Evolutionary conservation across 805 yeast species (phyloP), one percentile per base, ranked within the genome.

Genomic region (Cephaloascus albidus): DNA sequence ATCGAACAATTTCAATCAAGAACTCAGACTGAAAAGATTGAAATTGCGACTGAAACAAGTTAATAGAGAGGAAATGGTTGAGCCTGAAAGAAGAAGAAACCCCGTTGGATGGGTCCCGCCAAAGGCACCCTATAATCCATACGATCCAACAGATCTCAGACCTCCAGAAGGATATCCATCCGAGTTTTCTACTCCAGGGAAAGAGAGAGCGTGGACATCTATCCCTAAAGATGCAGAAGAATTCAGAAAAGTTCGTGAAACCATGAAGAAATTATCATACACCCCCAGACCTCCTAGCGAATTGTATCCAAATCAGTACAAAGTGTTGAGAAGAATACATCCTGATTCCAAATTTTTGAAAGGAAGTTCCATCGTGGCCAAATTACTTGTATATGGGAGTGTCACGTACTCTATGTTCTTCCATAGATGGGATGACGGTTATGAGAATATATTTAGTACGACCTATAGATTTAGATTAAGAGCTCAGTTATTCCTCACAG

Each of bases 91-190:
- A 61, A 63, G 85, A 40, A 82, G 89, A 3, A 78, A 83, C 49
- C 89, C 93, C 2, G 72, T 73, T 4, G 88, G 87, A 0, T 83
- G 93, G 93, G 71, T 72, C 0, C 85, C 78, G 2, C 95, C 95
- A 8, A 75, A 70, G 45, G 90, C 89, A 1, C 93, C 93, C 1
- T 86, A 84, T 54, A 85, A 85, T 50, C 95, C 95, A 4, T 86
- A 78, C 51, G 95, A 85, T 52, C 83, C 89, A 0, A 60, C 73
- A 1, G 95, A 85, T 52, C 54, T 64, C 33, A 66, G 95, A 36
- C 95, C 95, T 0, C 74, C 94, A 0, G 78, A 79, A 52, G 95
- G 95, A 2, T 85, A 86, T 46, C 95, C 95, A 1, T 79, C 88
- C 19, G 95, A 85, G 55, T 86, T 70, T 61, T 68, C 73, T 41